These are phyloP conservation scores for Hypoxylon sp. DNA, from an alignment of 2,329 filamentous ascomycete species.

Conservation along the genomic window DNA sequence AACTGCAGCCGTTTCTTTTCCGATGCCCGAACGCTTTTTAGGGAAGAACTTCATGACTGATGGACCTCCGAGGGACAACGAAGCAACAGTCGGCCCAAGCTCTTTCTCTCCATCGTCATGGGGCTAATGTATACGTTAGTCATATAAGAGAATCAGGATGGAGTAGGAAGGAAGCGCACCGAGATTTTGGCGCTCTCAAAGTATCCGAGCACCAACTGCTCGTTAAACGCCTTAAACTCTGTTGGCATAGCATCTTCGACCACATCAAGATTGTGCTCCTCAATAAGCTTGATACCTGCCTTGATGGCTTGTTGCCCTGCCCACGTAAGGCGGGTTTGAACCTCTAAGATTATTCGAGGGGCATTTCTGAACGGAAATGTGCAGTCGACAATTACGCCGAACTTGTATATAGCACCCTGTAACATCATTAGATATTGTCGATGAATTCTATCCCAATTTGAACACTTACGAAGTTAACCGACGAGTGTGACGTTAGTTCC, in stretches of 20 bases:
- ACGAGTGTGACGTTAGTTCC: conserved; percentile 66
- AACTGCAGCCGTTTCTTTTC: conserved; percentile 49
- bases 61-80: conserved; percentile 71
- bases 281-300: conserved; percentile 44
- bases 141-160: neutral
- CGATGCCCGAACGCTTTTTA: conserved; percentile 59
- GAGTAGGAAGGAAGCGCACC: conserved; percentile 55
- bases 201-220: conserved; percentile 74
- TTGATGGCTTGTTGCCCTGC: conserved; percentile 62
- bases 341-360: conserved; percentile 63
- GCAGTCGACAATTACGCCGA: conserved; percentile 68
- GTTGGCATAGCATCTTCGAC: conserved; percentile 45
- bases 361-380: conserved; percentile 64
- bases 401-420: conserved; percentile 76
- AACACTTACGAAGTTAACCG: conserved; percentile 65
- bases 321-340: conserved; percentile 69
- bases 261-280: conserved; percentile 13
- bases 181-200: conserved; percentile 71
- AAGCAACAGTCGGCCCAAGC: conserved; percentile 74
- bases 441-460: neutral
- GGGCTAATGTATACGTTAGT: conserved; percentile 58
- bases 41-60: conserved; percentile 71
- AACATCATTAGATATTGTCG: conserved; percentile 49
- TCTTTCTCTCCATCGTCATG: conserved; percentile 77
- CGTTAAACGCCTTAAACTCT: conserved; percentile 68